Conservation (phyloP, 305 asterid species). For the Plantago lanceolata region DNA sequence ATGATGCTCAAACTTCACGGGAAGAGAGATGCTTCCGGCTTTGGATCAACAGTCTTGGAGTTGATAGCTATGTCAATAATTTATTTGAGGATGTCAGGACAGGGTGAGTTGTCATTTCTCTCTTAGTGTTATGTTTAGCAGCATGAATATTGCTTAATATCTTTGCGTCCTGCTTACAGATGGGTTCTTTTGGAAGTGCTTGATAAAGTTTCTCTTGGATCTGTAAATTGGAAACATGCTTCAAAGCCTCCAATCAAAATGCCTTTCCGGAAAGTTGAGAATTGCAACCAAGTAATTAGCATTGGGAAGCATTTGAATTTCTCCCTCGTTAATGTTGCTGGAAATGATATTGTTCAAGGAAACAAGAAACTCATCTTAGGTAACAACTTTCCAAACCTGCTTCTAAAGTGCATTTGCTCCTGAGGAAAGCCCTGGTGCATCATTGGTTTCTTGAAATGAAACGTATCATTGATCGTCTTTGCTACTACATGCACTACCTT, state of each 20-base stretch:
- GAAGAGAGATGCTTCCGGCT: slow-evolving; percentile 96
- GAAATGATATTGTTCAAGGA: slow-evolving; percentile 91
- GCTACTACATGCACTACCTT: too few relatives aligned
- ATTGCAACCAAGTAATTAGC: slow-evolving; percentile 79
- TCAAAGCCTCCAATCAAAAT: slow-evolving; percentile 88
- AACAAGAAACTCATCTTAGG: slow-evolving; percentile 87
- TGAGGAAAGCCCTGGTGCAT: too few relatives aligned
- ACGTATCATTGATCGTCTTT: too few relatives aligned
- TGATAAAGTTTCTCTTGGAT: slow-evolving; percentile 71
- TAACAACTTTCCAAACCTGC: too few relatives aligned
- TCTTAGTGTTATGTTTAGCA: too few relatives aligned
- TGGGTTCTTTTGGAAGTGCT: slow-evolving; percentile 80
- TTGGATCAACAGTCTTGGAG: slow-evolving; percentile 96
- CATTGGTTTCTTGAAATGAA: too few relatives aligned
- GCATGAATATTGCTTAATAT: too few relatives aligned
- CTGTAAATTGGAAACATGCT: slow-evolving; percentile 81
- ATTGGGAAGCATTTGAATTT: slow-evolving; percentile 76
- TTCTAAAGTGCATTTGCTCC: too few relatives aligned
- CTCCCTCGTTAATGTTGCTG: slow-evolving; percentile 86
- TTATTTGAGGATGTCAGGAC: slow-evolving; percentile 92
- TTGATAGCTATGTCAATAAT: slow-evolving; percentile 67
- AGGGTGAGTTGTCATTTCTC: too few relatives aligned
- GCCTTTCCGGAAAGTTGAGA: slow-evolving; percentile 89
- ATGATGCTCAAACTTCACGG: slow-evolving; percentile 79
- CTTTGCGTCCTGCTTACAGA: too few relatives aligned